A percentile compares a stretch with the other conserved stretches of the same genome.
Conservation (phyloP, 257 asterid genomes). For the Forsythia viridissima region DNA sequence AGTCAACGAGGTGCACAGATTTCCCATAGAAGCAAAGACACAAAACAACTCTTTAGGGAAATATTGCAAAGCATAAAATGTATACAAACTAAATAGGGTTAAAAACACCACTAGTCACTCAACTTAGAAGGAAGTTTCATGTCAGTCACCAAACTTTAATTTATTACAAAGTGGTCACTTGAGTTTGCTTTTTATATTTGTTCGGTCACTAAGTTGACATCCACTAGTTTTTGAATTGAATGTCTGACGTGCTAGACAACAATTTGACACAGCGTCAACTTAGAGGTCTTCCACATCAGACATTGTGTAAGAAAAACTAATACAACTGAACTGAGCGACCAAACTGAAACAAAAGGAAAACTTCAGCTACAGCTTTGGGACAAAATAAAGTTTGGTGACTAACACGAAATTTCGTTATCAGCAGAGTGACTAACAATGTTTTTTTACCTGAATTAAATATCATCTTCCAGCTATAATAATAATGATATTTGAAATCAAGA, state of each 20-base stretch:
- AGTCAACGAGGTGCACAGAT: background rate
- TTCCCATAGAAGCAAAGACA: background rate
- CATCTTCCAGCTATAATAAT: conserved; percentile 4
- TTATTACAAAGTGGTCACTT: background rate
- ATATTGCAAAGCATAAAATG: background rate
- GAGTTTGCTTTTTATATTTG: background rate
- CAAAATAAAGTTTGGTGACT: background rate
- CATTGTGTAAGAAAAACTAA: background rate
- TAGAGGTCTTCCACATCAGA: background rate
- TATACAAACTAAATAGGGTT: background rate
- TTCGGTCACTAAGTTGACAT: background rate
- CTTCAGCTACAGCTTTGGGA: background rate
- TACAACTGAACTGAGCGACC: background rate
- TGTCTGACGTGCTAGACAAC: background rate
- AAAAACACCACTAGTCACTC: background rate
- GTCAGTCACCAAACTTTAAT: background rate
- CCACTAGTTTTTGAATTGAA: background rate
- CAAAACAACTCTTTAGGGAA: background rate
- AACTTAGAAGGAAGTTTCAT: background rate
- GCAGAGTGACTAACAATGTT: background rate
- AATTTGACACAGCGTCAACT: background rate
- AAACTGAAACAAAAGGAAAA: background rate
- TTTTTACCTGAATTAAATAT: background rate
- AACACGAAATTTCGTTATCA: background rate
- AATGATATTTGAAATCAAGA: background rate